Evolutionary conservation across 768 basidiomycete species (phyloP), one percentile per base, ranked within the genome.

Genomic region (Hysterangium stoloniferum): DNA sequence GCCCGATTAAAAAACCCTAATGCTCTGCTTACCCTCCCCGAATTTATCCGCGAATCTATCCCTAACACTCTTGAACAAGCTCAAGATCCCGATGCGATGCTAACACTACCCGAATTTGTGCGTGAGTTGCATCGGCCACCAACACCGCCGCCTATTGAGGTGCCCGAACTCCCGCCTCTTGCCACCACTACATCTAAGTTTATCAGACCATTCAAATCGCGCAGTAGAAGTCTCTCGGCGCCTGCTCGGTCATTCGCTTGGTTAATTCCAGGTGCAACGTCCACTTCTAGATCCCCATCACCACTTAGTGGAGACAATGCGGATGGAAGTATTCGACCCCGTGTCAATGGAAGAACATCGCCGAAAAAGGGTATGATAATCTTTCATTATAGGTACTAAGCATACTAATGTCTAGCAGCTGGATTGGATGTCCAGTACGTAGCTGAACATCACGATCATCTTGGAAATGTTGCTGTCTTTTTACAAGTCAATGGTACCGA

Each of bases 361-460:
- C 51, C 63, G 35, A 49, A 52, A 20, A 57, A 59, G 50, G 55
- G 65, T 66, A n/a, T 54, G 3, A n/a, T n/a, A n/a, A n/a, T n/a
- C n/a, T n/a, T n/a, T n/a, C n/a, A 9, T 17, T 45, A 5, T 29
- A 6, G 27, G 17, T 9, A 34, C 33, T 34, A 17, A 17, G 33
- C 4, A 45, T 31, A 31, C 28, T 4, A 15, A 45, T 13, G 8
- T 8, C 20, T 37, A 17, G 7, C 36, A 64, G 62, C 53, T 34
- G 64, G 64, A 0, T 60, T 76, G 6, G 64, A 70, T 42, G 63
- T 82, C 7, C 64, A 70, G 13, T 82, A 76, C 54, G 67, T 84
- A 24, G 78, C 79, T 1, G 94, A 96, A 65, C 78, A 89, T 59
- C 91, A 94, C 61, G 88, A 93, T 62, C 88, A 81, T 51, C 76